phyloP scores from a whole-genome alignment of 179 eudicot genomes.

The Patellifolia procumbens region DNA sequence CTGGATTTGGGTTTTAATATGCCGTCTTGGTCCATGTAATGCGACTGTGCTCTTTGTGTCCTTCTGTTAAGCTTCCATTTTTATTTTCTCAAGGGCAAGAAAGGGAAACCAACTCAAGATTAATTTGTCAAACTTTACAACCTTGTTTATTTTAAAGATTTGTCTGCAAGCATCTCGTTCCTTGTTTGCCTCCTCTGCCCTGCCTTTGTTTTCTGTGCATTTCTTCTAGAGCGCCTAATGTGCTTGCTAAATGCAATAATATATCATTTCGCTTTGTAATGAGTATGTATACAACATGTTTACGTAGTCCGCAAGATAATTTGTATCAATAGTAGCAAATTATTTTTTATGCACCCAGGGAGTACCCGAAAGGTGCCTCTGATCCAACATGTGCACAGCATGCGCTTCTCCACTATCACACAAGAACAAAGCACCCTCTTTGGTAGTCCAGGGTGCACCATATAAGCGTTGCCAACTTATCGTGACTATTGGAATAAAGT shows the following conservation, averaged over 20 bases:
- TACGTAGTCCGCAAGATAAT: conserved; percentile 22
- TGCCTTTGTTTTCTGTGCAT: conserved; percentile 32
- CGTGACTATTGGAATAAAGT: not conserved
- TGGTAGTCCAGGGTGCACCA: not conserved
- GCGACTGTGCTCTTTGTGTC: too few relatives aligned
- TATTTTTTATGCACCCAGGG: too few relatives aligned
- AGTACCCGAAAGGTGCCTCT: too few relatives aligned
- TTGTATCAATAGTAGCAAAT: not conserved
- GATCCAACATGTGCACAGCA: too few relatives aligned
- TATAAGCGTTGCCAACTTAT: not conserved
- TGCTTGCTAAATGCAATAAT: conserved; percentile 30
- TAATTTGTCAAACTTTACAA: conserved; percentile 26
- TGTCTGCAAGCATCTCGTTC: conserved; percentile 37
- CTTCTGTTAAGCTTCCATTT: conserved; percentile 39
- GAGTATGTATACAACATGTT: conserved; percentile 12
- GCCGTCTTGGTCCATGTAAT: conserved; percentile 42
- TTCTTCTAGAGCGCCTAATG: conserved; percentile 30
- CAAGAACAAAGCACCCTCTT: too few relatives aligned
- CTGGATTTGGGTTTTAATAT: conserved; percentile 48
- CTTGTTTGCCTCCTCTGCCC: conserved; percentile 14
- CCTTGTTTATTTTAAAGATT: conserved; percentile 10
- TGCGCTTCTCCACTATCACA: too few relatives aligned
- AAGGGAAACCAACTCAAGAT: conserved; percentile 4
- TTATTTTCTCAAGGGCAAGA: conserved; percentile 24
- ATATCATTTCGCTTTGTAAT: conserved; percentile 20